Base-by-base conservation (phyloP, 805 yeast genomes). In the Metschnikowia borealis region DNA sequence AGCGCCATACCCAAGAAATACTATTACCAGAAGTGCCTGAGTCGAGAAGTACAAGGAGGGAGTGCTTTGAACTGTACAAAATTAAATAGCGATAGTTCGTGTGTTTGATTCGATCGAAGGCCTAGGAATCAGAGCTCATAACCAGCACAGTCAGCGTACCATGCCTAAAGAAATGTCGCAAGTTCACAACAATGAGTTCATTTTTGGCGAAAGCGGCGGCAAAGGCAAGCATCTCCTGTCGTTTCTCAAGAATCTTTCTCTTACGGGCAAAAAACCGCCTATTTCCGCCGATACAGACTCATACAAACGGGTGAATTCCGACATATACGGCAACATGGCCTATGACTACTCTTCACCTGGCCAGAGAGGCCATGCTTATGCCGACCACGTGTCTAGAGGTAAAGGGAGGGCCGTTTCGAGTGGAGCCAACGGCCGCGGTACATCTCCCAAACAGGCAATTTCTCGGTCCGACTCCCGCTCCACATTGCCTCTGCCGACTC, bases 151-250 rank as follows among this genome's bases (percentile, higher is more conserved):
- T 26, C 29, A 26, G 29, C 11, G 13, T 26, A 34, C 13, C 48
- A 73, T 73, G 78, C 73, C 73, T 39, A 71, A 69, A 58, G 78
- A 73, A 53, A 74, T 74, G 78, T 63, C 75, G 13, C 78, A 73
- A 62, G 69, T 71, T 23, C 71, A 72, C 57, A 57, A 53, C 49
- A 79, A 80, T 54, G 89, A 84, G 62, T 84, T 82, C 58, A 69
- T 83, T 15, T 84, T 84, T 56, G 85, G 84, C 21, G 87, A 84
- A 57, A 75, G 77, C 38, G 89, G 89, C 17, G 89, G 89, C 13
- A 73, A 77, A 42, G 89, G 89, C 2, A 81, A 81, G 50, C 74
- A 81, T 38, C 71, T 81, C 11, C 70, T 83, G 51, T 69, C 79
- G 42, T 78, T 80, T 61, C 67, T 81, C 50, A 74, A 72, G 54